A percentile compares a stretch with the other conserved stretches of the same genome.
Evolutionary conservation across 805 yeast species (phyloP).

Genomic region (Torulaspora delbrueckii): DNA sequence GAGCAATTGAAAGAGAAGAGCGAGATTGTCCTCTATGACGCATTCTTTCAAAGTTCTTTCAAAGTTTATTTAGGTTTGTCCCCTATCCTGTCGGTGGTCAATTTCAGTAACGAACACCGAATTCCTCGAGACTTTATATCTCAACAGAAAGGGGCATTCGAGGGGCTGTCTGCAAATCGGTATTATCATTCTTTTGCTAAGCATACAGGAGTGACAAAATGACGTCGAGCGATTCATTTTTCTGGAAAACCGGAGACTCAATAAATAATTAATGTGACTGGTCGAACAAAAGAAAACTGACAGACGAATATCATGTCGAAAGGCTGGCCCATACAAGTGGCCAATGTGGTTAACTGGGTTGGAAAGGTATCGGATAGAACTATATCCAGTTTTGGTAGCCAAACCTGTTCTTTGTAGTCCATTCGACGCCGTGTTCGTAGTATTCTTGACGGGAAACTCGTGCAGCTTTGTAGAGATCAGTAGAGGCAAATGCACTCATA

Average conservation of each 20-base stretch:
- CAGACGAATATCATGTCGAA: background rate
- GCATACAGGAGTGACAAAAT: conserved; percentile 1
- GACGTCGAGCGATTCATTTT: conserved; percentile 3
- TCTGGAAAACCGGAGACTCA: background rate
- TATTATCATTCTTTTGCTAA: conserved; percentile 4
- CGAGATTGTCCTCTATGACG: conserved; percentile 21
- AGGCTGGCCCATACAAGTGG: background rate
- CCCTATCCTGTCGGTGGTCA: background rate
- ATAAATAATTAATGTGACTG: background rate
- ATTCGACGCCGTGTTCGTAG: conserved; percentile 68
- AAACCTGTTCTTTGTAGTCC: conserved; percentile 41
- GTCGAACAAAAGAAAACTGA: background rate
- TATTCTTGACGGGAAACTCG: conserved; percentile 75
- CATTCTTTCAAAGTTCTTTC: conserved; percentile 4
- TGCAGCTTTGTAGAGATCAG: conserved; percentile 42
- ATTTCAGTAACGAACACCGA: background rate
- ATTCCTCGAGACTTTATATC: conserved; percentile 1
- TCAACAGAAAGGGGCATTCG: background rate
- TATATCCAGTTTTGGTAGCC: conserved; percentile 39
- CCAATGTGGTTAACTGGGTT: background rate
- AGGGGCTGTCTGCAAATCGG: conserved; percentile 1
- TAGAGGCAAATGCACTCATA: conserved; percentile 43
- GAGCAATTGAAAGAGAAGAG: conserved; percentile 23
- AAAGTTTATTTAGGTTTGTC: background rate
- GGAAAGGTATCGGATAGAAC: background rate